Percentiles rank a stretch among this genome's conserved stretches.
These are phyloP conservation scores for Diaporthe eres DNA, from an alignment of 2,329 filamentous ascomycete genomes.

Conservation along the genomic window DNA sequence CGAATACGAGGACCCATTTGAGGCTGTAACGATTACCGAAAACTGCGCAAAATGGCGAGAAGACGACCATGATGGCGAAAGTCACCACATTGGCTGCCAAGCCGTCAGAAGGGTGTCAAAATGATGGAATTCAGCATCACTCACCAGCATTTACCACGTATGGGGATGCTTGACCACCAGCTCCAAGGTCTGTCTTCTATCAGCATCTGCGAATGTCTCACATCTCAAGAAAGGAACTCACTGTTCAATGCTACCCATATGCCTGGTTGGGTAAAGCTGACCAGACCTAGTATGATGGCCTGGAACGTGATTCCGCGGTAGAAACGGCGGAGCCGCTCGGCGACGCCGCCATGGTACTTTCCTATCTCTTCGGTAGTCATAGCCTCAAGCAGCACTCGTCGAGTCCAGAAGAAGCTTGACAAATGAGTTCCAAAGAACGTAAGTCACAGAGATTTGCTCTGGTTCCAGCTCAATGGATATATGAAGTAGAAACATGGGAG, in stretches of 20 bases:
- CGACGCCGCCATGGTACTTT: background rate
- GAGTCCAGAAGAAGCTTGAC: background rate
- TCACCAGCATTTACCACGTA: conserved; percentile 27
- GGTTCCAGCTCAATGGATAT: background rate
- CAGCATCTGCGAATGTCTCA: background rate
- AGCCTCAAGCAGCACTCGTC: background rate
- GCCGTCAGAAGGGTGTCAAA: background rate
- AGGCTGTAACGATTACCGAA: conserved; percentile 42
- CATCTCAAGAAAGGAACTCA: background rate
- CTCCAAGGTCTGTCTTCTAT: background rate
- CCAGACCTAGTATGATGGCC: conserved; percentile 18
- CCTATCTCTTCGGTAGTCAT: conserved; percentile 16
- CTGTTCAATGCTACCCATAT: conserved; percentile 30
- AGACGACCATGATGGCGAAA: conserved; percentile 37
- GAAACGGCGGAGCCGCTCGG: conserved; percentile 4
- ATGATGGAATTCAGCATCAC: background rate
- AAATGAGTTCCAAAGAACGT: background rate
- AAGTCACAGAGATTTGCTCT: background rate
- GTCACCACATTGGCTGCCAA: conserved; percentile 7
- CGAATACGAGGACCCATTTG: conserved; percentile 52
- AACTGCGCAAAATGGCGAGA: conserved; percentile 35
- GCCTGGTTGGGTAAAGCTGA: conserved; percentile 25
- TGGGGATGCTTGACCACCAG: conserved; percentile 12
- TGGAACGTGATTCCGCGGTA: conserved; percentile 24
- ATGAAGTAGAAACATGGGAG: background rate